Base-by-base conservation (phyloP, 495 filamentous ascomycete genomes). In the Jackrogersella multiformis region DNA sequence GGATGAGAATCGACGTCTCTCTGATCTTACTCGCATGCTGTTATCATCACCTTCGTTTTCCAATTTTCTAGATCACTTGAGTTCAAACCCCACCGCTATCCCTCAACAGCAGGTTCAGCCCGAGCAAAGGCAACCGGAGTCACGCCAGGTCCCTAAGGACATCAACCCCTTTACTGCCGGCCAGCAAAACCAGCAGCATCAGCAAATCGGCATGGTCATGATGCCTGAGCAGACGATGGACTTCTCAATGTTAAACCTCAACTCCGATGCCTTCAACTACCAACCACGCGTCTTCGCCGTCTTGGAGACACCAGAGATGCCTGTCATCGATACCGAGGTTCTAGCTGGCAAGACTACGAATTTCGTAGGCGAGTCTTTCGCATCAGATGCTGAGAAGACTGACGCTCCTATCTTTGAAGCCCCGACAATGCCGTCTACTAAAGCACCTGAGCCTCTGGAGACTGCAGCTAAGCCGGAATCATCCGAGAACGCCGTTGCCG, bases 1-100 rank as follows among this genome's bases (percentile, higher is more conserved):
- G 65, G 89, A 93, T 38, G 92, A 96, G 78, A 96, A 96, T 78
- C 82, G 85, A 57, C 90, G 90, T 56, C 83, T 93, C 39, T 87
- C 86, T 16, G 88, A 90, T 56, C 84, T 97, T 54, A 92, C 90
- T 49, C 89, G 89, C 70, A 91, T 90, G 80, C 88, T 97, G 28
- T 82, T 97, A 36, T 87, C 87, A n/a, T 93, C 93, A 28, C 86
- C 91, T n/a, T 86, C 92, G 2, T 97, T 97, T 79, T 89, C 88
- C 9, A 83, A 83, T 61, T 95, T 95, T 77, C 80, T 99, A 49
- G 86, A 92, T 56, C 87, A 92, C 21, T 81, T 95, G 58, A 87
- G 84, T 75, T 69, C 79, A 68, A 85, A 84, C 62, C 80, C 86
- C 12, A 36, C 67, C 5, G 65, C 75, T 21, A 44, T 74, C 30